phyloP scores from a whole-genome alignment of 345 rosid species.

The Mangifera indica region DNA sequence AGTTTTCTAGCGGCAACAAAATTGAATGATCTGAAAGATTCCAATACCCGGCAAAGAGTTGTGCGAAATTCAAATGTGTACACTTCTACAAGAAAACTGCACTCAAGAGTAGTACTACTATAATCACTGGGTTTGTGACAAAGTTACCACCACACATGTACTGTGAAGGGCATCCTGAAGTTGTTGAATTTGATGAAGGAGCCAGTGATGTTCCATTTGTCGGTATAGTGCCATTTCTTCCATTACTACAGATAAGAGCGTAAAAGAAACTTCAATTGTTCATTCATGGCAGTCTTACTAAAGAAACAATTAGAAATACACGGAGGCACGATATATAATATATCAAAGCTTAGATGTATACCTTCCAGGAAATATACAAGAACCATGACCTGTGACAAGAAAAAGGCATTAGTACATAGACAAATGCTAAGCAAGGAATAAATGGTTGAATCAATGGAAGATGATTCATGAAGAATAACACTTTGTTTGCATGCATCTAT shows the following conservation, averaged over 20 bases:
- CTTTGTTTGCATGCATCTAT: neutral
- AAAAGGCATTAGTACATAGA: slow-evolving; percentile 11
- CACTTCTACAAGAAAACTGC: slow-evolving; percentile 47
- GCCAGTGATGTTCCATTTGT: slow-evolving; percentile 61
- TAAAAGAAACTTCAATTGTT: slow-evolving; percentile 15
- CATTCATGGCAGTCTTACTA: neutral
- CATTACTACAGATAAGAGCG: slow-evolving; percentile 43
- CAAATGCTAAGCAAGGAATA: neutral
- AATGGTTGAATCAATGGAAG: neutral
- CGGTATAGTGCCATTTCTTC: slow-evolving; percentile 69
- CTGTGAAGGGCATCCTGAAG: slow-evolving; percentile 44
- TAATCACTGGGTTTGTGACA: slow-evolving; percentile 46
- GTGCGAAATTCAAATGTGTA: slow-evolving; percentile 5
- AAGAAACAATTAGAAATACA: too few species aligned
- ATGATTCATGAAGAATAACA: neutral
- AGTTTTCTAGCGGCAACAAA: slow-evolving; percentile 10
- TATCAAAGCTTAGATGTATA: slow-evolving; percentile 30
- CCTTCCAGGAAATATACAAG: slow-evolving; percentile 80
- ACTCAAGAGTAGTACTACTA: slow-evolving; percentile 37
- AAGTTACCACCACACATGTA: slow-evolving; percentile 30
- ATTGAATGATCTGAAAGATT: neutral
- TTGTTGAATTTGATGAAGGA: slow-evolving; percentile 78
- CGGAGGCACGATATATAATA: neutral
- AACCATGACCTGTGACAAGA: slow-evolving; percentile 69
- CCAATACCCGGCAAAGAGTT: neutral